Base-by-base conservation (phyloP, 371 early-diverging fungal genomes). In the Haplosporangium sp. region DNA sequence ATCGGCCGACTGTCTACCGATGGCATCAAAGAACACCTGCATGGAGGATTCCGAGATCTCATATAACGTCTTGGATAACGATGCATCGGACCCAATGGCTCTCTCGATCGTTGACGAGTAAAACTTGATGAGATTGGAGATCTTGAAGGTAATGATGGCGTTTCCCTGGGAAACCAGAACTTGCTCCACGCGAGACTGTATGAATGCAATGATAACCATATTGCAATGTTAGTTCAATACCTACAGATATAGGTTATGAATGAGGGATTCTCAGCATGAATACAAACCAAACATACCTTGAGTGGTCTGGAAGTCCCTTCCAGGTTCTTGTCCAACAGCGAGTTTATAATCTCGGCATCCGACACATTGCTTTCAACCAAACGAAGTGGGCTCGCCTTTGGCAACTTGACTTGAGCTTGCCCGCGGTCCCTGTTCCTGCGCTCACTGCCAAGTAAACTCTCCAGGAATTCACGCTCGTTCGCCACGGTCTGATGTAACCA, bases 401-500 rank as follows among this genome's bases (percentile, higher is more conserved):
- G 71, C 23, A 67, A 18, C 38, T 74, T 68, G 41, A 74, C 20
- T 50, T 68, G 62, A 4, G 54, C 57, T 13, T 71, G 56, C 46
- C 67, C 74, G 40, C 69, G 74, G 23, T 69, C 74, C 18, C 65
- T 41, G n/a, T 51, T 63, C 47, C 59, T 57, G 16, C 55, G 45
- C 36, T 73, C 80, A 41, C 62, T 55, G 13, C 81, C 83, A 64
- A 95, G 86, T 47, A 96, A 72, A 40, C 89, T 86, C 64, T 96
- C 94, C 29, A 96, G 80, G 80, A 96, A 90, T 79, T 98, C 98
- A 18, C 90, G 86, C 81, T 96, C 98, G 23, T 90, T 86, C 10
- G 95, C 95, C 43, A 90, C 87, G 0, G 95, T 91, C 83, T 96
- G 96, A 85, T 98, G 98, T 1, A 96, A 75, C 97, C 97, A 98